These are phyloP conservation scores for Hypomyces rosellus DNA, from an alignment of 2,329 filamentous ascomycete species.

Conservation along the genomic window DNA sequence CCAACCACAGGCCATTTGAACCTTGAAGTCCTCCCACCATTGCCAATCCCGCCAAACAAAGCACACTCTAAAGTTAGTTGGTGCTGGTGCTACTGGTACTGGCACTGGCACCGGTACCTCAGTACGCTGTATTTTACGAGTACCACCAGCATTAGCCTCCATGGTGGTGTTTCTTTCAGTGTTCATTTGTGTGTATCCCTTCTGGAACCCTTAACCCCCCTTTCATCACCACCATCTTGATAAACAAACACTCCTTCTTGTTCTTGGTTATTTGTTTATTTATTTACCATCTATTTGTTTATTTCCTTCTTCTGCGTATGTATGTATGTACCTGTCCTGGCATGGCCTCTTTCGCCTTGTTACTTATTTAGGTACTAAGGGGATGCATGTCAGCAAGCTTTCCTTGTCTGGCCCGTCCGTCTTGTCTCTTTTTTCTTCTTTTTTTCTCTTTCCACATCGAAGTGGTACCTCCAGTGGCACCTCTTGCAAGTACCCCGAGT, in stretches of 20 bases:
- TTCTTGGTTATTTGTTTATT: slow-evolving; percentile 1
- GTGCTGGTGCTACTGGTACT: too few species aligned
- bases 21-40: slow-evolving; percentile 15
- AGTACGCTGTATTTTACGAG: too few species aligned
- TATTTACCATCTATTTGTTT: background rate
- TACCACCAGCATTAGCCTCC: slow-evolving; percentile 3
- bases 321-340: slow-evolving; percentile 9
- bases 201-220: too few species aligned
- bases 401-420: slow-evolving; percentile 9
- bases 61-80: too few species aligned
- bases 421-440: too few species aligned
- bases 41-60: slow-evolving; percentile 10
- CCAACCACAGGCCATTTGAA: slow-evolving; percentile 18
- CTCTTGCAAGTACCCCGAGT: background rate
- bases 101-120: too few species aligned
- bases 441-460: too few species aligned
- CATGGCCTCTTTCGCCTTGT: slow-evolving; percentile 18
- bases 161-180: too few species aligned
- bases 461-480: background rate
- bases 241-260: background rate
- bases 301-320: slow-evolving; percentile 11
- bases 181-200: background rate
- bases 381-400: slow-evolving; percentile 14
- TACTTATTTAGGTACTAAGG: slow-evolving; percentile 11
- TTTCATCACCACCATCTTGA: too few species aligned